Evolutionary conservation across 306 rosid genomes (phyloP).

Genomic region (Quercus dentata): DNA sequence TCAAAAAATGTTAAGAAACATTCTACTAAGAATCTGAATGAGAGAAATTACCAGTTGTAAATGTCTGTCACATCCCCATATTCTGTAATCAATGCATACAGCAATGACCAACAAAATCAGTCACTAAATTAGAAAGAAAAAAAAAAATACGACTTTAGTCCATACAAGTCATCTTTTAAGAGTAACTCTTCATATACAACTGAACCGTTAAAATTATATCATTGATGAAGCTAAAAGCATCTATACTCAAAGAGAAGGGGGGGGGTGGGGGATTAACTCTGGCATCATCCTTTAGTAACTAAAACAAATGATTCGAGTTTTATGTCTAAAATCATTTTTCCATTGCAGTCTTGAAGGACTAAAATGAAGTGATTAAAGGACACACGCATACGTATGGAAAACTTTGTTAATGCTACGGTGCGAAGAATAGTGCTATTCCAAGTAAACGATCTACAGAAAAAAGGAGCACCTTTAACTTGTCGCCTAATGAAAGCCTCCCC

Average conservation of each 20-base stretch:
- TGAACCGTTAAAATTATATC: not conserved
- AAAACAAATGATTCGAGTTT: not conserved
- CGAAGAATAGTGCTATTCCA: not conserved
- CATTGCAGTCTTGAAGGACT: not conserved
- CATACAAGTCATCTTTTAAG: not conserved
- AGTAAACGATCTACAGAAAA: slow-evolving; percentile 1
- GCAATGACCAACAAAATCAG: slow-evolving; percentile 16
- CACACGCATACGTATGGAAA: not conserved
- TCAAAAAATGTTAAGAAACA: slow-evolving; percentile 2
- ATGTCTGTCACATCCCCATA: slow-evolving; percentile 94
- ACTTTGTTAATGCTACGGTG: not conserved
- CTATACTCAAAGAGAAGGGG: no score
- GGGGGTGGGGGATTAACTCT: not conserved
- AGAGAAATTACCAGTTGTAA: slow-evolving; percentile 73
- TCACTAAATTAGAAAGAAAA: not conserved
- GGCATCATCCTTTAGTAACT: not conserved
- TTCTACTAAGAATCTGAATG: slow-evolving; percentile 5
- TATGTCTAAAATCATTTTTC: not conserved
- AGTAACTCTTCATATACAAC: not conserved
- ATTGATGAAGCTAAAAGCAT: not conserved
- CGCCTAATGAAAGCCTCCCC: slow-evolving; percentile 75
- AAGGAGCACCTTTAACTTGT: slow-evolving; percentile 71
- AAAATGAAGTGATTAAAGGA: not conserved
- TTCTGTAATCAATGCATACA: slow-evolving; percentile 46
- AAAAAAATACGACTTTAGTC: not conserved